Percentiles rank a stretch among this genome's conserved stretches.
These are phyloP conservation scores for Polygonum aviculare DNA, from an alignment of 148 eudicot species.

Conservation along the genomic window DNA sequence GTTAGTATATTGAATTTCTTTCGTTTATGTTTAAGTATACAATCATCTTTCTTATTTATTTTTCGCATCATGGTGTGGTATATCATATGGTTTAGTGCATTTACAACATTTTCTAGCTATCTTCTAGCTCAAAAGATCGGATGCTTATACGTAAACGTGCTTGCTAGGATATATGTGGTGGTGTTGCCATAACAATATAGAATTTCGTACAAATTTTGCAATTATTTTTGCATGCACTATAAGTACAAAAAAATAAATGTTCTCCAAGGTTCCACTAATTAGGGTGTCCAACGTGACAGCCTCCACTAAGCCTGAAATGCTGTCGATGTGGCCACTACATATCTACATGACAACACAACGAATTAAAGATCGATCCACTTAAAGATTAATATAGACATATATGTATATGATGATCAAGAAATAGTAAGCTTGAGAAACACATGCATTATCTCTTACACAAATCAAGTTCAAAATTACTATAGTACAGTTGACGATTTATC, in stretches of 20 bases:
- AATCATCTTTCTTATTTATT: no score
- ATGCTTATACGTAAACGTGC: neutral
- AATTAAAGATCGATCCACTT: neutral
- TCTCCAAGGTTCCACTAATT: neutral
- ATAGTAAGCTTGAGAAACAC: neutral
- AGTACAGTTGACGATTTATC: neutral
- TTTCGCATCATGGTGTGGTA: no score
- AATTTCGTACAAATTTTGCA: neutral
- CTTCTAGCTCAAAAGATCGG: neutral
- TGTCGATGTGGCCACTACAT: slow-evolving; percentile 6
- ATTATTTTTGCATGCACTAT: neutral
- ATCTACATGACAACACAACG: neutral
- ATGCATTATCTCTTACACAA: neutral
- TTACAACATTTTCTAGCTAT: no score
- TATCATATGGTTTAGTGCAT: no score
- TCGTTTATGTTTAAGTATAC: no score
- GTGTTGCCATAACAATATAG: neutral
- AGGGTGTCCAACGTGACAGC: neutral
- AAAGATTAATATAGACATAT: neutral
- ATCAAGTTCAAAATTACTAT: neutral
- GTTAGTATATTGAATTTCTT: slow-evolving; percentile 26
- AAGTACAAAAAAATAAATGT: no score
- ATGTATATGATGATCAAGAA: neutral
- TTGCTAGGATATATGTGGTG: neutral
- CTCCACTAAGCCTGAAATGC: neutral